Evolutionary conservation across 139 green algal genomes (phyloP).

Genomic region (Micromonas pusilla): DNA sequence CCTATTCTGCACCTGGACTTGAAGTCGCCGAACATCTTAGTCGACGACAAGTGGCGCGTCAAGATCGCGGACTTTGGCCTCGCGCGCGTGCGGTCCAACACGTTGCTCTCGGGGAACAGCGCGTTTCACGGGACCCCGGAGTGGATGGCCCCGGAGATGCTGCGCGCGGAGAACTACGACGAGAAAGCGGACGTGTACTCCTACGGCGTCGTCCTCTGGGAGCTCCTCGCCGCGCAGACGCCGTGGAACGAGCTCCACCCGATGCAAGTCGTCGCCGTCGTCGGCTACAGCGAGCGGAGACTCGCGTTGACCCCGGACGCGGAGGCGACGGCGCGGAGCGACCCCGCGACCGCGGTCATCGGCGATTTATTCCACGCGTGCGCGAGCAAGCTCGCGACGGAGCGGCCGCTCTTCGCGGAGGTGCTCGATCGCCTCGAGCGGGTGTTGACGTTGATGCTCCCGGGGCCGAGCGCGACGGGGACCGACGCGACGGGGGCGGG

Average conservation of each 20-base stretch:
- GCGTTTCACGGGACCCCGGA: constrained; percentile 17
- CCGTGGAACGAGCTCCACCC: constrained; percentile 73
- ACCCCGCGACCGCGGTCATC: background rate
- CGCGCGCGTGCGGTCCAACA: background rate
- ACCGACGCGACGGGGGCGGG: background rate
- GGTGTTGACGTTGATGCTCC: background rate
- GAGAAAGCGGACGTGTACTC: constrained; percentile 82
- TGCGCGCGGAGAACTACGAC: constrained; percentile 48
- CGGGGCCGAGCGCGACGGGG: background rate
- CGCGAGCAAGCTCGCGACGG: background rate
- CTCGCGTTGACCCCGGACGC: background rate
- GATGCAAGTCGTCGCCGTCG: constrained; percentile 74
- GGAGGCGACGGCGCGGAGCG: background rate
- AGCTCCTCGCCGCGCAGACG: constrained; percentile 69
- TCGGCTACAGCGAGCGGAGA: constrained; percentile 57
- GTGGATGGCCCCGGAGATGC: constrained; percentile 42
- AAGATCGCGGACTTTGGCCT: constrained; percentile 33
- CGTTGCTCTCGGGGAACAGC: background rate
- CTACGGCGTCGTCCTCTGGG: constrained; percentile 86
- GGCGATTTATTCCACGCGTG: background rate
- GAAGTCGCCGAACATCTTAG: constrained; percentile 61
- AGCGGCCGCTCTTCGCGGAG: background rate
- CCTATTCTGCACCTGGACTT: constrained; percentile 78
- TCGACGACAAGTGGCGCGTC: constrained; percentile 28
- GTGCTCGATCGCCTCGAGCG: background rate